Evolutionary conservation across 2,329 filamentous ascomycete genomes (phyloP).

Genomic region (Trichoderma polysporum): DNA sequence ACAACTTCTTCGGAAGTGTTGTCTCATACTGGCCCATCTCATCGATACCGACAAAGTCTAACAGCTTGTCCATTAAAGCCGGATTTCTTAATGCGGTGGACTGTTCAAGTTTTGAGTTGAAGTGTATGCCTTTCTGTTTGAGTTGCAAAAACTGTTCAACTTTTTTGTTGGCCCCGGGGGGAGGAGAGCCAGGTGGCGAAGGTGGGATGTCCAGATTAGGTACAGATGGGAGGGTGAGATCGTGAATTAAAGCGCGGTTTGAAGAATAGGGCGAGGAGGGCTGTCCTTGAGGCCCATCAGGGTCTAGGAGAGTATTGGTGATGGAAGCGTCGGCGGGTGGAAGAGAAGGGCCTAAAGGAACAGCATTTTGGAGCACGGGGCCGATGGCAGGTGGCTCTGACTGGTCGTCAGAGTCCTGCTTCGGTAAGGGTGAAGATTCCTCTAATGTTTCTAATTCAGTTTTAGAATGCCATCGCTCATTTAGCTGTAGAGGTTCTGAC

Average conservation of each 20-base stretch:
- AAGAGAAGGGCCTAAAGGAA: conserved; percentile 42
- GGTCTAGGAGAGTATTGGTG: conserved; percentile 22
- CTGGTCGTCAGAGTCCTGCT: background rate
- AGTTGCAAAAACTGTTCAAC: conserved; percentile 72
- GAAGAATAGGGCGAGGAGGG: conserved; percentile 64
- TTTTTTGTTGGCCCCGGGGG: conserved; percentile 57
- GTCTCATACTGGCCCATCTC: conserved; percentile 64
- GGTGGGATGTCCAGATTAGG: conserved; percentile 73
- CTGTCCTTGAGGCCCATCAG: conserved; percentile 27
- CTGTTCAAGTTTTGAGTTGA: conserved; percentile 70
- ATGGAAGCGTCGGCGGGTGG: conserved; percentile 32
- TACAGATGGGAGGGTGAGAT: conserved; percentile 70
- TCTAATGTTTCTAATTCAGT: background rate
- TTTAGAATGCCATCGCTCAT: background rate
- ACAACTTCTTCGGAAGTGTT: conserved; percentile 55
- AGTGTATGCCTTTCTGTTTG: conserved; percentile 76
- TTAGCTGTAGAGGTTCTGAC: background rate
- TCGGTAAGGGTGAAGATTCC: background rate
- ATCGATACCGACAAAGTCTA: conserved; percentile 60
- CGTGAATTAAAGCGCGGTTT: conserved; percentile 62
- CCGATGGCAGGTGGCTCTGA: conserved; percentile 26
- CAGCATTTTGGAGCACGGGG: conserved; percentile 33
- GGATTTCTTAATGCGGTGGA: conserved; percentile 71
- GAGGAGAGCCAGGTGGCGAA: conserved; percentile 65
- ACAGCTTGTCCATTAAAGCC: conserved; percentile 67